phyloP scores from a whole-genome alignment of 768 basidiomycete genomes.

The Podaxis sp. region DNA sequence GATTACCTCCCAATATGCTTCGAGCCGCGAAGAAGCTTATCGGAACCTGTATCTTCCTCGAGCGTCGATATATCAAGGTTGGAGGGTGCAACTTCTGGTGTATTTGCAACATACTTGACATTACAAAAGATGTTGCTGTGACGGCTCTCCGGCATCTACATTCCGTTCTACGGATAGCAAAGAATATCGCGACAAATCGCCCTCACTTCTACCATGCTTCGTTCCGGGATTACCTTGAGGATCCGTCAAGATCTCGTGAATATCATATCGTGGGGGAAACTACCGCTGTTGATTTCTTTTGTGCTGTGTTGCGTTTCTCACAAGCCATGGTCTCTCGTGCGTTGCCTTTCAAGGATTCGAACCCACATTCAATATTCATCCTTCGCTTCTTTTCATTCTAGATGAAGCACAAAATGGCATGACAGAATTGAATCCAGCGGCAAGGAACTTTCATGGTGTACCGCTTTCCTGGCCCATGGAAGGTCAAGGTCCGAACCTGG shows the following conservation, averaged over 20 bases:
- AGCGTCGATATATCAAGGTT: neutral
- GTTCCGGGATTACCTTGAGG: neutral
- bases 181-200: neutral
- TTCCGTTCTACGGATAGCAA: neutral
- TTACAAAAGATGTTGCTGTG: neutral
- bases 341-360: too few relatives aligned
- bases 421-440: too few relatives aligned
- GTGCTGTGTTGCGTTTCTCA: too few relatives aligned
- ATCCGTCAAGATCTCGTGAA: neutral
- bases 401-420: too few relatives aligned
- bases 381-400: too few relatives aligned
- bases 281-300: too few relatives aligned
- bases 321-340: too few relatives aligned
- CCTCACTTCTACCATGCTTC: neutral
- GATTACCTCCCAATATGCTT: neutral
- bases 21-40: neutral
- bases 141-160: neutral
- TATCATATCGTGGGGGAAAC: neutral
- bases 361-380: too few relatives aligned
- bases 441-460: too few relatives aligned
- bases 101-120: neutral
- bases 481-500: too few relatives aligned
- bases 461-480: too few relatives aligned
- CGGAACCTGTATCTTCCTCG: neutral
- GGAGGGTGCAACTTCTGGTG: neutral